Base-by-base conservation (phyloP, 345 rosid genomes). In the Excoecaria agallocha region DNA sequence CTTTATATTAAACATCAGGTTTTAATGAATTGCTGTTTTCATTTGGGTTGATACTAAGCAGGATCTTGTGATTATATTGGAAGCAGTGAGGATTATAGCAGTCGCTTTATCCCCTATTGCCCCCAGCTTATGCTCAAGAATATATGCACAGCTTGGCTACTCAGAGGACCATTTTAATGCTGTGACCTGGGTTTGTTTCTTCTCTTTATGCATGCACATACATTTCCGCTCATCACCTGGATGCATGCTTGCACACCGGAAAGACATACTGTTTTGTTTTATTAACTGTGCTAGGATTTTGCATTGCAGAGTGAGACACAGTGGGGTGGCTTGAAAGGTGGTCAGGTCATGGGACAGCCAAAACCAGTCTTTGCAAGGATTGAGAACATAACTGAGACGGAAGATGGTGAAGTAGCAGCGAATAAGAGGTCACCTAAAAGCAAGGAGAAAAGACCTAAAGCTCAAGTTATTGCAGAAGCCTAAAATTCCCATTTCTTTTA, bases 301-400 rank as follows among this genome's bases (percentile, higher is more conserved):
- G 30, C 37, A 43, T 16, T 84, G 74, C 80, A 94, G 97, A 73
- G 74, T 59, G 92, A 87, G 38, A 88, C 98, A 8, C n/a, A 82
- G 77, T 94, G 98, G 98, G 98, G 97, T 66, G 93, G 92, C 67
- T 84, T 94, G 55, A 94, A 87, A 78, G 87, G 89, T 0, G 97
- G 93, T 52, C 89, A 85, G 87, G 91, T 90, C 37, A 89, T 92
- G 98, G 92, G 90, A 66, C 89, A 88, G 78, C 91, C 98, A 5
- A 85, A 82, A 70, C 97, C 98, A 1, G 86, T 94, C 39, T 94
- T 90, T 76, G 92, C 87, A 35, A 88, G 95, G 79, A 90, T 94
- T 60, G 98, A 92, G 72, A 79, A 50, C 66, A 80, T 65, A 62
- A 61, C 84, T 22, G 86, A 79, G 67, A 63, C 60, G 12, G 87